Base-by-base conservation (phyloP, 1,284 basidiomycete genomes). In the Naganishia sp. region DNA sequence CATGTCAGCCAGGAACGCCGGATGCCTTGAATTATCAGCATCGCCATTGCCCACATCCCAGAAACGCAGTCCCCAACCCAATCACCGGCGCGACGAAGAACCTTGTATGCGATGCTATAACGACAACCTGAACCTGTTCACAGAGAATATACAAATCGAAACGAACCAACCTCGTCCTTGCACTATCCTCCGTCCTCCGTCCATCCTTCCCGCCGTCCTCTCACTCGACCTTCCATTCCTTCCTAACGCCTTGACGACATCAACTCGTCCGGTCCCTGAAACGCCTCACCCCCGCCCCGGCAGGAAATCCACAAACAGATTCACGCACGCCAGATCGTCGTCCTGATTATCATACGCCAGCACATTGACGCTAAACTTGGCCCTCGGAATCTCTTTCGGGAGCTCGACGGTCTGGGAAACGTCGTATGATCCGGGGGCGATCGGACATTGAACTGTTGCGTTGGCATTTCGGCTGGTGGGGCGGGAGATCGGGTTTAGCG, bases 381-480 rank as follows among this genome's bases (percentile, higher is more conserved):
- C 95, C 94, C 82, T 84, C 2, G 94, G 94, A 65, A 97, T 94
- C 81, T 96, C 92, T 72, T 84, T 89, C 13, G 94, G 94, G 15
- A 96, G 82, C 10, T 84, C 82, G 60, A 95, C 92, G 0, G 87
- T 90, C 73, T 96, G 92, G 11, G 81, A 80, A 53, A 96, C 86
- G 11, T 75, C 80, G 77, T 96, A 88, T 0, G 81, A 67, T 5
- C 90, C 92, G 53, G 83, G 77, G 65, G 88, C 70, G 31, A 96
- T 87, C 2, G 92, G 92, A 74, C 92, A 94, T 73, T 88, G 85
- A 17, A 93, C 77, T n/a, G 81, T 83, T 6, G 85, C 83, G 71
- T 93, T 86, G 18, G 87, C 87, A 42, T 86, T 86, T 58, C 84
- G 83, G 7, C 67, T 68, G 56, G n/a, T 21, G 32, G 15, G 1